Conservation (phyloP, 192 early-diverging fungal species). For the Umbelopsis isabellina region DNA sequence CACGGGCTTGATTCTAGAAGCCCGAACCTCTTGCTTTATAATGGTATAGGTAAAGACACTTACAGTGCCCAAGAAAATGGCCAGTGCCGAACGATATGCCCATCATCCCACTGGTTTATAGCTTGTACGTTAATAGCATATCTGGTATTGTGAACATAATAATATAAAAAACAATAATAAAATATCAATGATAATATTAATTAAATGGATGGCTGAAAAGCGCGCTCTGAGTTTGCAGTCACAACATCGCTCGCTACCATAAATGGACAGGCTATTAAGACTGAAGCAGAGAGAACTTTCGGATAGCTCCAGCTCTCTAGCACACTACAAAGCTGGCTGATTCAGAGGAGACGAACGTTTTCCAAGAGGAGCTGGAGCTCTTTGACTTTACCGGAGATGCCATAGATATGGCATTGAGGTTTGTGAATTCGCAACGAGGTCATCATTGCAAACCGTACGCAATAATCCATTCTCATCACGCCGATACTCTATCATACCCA, state of each 20-base stretch:
- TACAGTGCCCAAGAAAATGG: not conserved
- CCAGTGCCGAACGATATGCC: not conserved
- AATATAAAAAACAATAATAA: not conserved
- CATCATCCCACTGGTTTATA: not conserved
- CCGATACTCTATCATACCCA: not conserved
- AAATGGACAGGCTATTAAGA: too few species aligned
- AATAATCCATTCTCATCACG: not conserved
- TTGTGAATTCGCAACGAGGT: not conserved
- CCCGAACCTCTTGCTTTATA: conserved; percentile 9
- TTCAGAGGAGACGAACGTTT: not conserved
- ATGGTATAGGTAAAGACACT: not conserved
- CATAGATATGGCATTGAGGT: conserved; percentile 45
- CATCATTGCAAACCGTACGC: conserved; percentile 7
- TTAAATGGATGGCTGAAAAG: not conserved
- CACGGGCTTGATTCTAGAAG: not conserved
- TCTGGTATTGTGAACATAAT: not conserved
- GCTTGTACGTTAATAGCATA: not conserved
- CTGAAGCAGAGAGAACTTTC: not conserved
- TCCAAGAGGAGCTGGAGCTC: conserved; percentile 26
- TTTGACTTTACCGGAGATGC: conserved; percentile 41
- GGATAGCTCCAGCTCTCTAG: conserved; percentile 14
- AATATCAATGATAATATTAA: not conserved
- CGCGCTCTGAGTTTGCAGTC: not conserved
- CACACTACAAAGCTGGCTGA: conserved; percentile 11
- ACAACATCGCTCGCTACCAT: not conserved